Percentiles rank a stretch among this genome's conserved stretches.
phyloP scores from a whole-genome alignment of 2,329 filamentous ascomycete species.

The Capronia americana region DNA sequence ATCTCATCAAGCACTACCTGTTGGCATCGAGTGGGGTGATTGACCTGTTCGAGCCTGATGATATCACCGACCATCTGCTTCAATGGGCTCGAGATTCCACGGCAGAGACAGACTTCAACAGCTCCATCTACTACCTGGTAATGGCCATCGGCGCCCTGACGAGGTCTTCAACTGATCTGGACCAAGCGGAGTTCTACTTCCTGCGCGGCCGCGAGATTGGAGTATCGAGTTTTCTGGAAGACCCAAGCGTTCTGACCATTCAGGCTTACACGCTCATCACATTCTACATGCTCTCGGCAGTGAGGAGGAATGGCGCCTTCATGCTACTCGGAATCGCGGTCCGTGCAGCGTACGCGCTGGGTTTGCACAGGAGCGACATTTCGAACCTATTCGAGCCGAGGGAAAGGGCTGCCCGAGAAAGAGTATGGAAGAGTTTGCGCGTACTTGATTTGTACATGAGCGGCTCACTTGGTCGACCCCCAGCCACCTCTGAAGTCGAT shows the following conservation, averaged over 20 bases:
- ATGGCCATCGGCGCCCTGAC: slow-evolving; percentile 55
- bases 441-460: slow-evolving; percentile 61
- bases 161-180: slow-evolving; percentile 48
- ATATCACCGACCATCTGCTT: slow-evolving; percentile 49
- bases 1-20: slow-evolving; percentile 52
- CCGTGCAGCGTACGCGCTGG: slow-evolving; percentile 59
- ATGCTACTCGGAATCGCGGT: slow-evolving; percentile 60
- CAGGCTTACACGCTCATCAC: slow-evolving; percentile 60
- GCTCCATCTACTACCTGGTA: slow-evolving; percentile 59
- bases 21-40: slow-evolving; percentile 57
- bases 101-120: slow-evolving; percentile 47
- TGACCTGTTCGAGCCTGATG: slow-evolving; percentile 56
- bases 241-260: slow-evolving; percentile 58
- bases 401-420: slow-evolving; percentile 52
- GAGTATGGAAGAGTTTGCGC: slow-evolving; percentile 61
- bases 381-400: slow-evolving; percentile 56
- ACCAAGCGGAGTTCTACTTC: slow-evolving; percentile 56
- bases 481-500: slow-evolving; percentile 60
- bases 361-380: slow-evolving; percentile 59
- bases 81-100: slow-evolving; percentile 48
- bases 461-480: slow-evolving; percentile 58
- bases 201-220: slow-evolving; percentile 53
- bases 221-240: slow-evolving; percentile 55
- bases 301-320: slow-evolving; percentile 60
- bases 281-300: slow-evolving; percentile 59